Evolutionary conservation across 2,329 filamentous ascomycete species (phyloP), one percentile per base, ranked within the genome.

Genomic region (Pseudopithomyces chartarum): DNA sequence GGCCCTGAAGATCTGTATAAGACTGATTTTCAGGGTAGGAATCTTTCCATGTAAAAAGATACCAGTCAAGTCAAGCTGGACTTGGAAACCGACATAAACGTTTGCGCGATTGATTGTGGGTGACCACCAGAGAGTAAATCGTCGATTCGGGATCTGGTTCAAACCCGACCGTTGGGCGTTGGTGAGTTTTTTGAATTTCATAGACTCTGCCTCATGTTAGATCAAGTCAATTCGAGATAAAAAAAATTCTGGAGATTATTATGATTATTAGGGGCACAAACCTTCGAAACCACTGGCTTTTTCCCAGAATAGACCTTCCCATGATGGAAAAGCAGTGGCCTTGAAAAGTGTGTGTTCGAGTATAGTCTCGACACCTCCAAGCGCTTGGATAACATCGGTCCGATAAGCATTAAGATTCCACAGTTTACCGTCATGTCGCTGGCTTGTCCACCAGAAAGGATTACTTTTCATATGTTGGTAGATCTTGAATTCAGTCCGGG

Each of bases 21-120:
- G 82, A 0, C 93, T 97, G 61, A 99, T 99, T 80, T 99, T 99
- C 42, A 99, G 79, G 0, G 95, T 99, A 0, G 95, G 96, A 55
- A 99, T 99, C 79, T 99, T 99, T 68, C 95, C 95, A 81, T 99
- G 96, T 73, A 99, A 84, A 87, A 99, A 99, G 59, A 99, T 99
- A 74, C 95, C 95, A 1, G 96, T 99, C 55, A 99, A 80, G 84
- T 99, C 95, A 49, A 99, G 85, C 71, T 99, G 95, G 29, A 99
- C 95, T 73, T 98, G 94, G 89, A 99, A 99, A 88, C 95, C 95
- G 62, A 99, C 93, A 67, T 98, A 98, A 17, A 99, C 95, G 71
- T 98, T 97, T 65, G 94, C 94, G 73, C 94, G 85, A 78, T 97
- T 96, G 76, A 96, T 96, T 0, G 91, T 96, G 2, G 79, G 80